A percentile compares a stretch with the other conserved stretches of the same genome.
phyloP scores from a whole-genome alignment of 108 stramenopile genomes.

The Nitzschia sp. region DNA sequence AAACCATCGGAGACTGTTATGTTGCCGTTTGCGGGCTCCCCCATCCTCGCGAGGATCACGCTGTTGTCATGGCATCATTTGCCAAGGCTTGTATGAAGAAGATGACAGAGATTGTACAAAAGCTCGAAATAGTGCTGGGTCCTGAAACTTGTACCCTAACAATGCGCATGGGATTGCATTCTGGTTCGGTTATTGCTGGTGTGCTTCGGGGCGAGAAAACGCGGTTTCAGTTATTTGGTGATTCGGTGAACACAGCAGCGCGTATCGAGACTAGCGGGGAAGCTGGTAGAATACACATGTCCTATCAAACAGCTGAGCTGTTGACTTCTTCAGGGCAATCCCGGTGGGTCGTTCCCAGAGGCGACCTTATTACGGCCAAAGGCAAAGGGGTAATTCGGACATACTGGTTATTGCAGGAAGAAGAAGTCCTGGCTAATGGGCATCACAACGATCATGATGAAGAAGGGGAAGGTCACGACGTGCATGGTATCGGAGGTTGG shows the following conservation, averaged over 20 bases:
- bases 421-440: not conserved
- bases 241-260: slow-evolving; percentile 44
- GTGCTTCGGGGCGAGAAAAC: slow-evolving; percentile 21
- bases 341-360: slow-evolving; percentile 38
- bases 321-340: slow-evolving; percentile 35
- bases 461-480: not conserved
- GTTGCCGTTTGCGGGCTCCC: slow-evolving; percentile 32
- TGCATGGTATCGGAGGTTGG: not conserved
- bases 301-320: slow-evolving; percentile 41
- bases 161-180: slow-evolving; percentile 1
- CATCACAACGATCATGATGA: not conserved
- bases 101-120: slow-evolving; percentile 8
- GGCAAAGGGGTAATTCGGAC: slow-evolving; percentile 59
- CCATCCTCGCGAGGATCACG: slow-evolving; percentile 19
- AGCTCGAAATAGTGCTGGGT: slow-evolving; percentile 19
- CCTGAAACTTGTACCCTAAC: slow-evolving; percentile 16
- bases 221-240: slow-evolving; percentile 9
- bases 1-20: slow-evolving; percentile 6
- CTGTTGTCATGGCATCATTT: slow-evolving; percentile 26
- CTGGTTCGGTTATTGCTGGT: slow-evolving; percentile 24
- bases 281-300: slow-evolving; percentile 42
- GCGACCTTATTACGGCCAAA: slow-evolving; percentile 43
- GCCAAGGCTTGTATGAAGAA: slow-evolving; percentile 23
- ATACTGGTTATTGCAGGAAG: slow-evolving; percentile 33
- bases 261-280: slow-evolving; percentile 53